phyloP scores from a whole-genome alignment of 371 early-diverging fungal genomes.

The Mucor indicus region DNA sequence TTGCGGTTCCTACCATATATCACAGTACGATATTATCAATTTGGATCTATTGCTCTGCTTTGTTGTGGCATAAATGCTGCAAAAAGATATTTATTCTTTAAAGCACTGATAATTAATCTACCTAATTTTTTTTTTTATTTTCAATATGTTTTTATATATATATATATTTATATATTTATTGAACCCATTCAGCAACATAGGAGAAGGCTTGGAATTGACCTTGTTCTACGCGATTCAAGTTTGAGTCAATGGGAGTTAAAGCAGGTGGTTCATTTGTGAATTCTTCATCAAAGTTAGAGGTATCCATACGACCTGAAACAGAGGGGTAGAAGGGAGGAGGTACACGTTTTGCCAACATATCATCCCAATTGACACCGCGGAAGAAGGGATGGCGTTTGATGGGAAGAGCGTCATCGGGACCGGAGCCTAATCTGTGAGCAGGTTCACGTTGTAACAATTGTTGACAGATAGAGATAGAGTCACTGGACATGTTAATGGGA shows the following conservation, averaged over 20 bases:
- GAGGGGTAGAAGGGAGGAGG: slow-evolving; percentile 89
- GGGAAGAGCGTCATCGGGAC: slow-evolving; percentile 79
- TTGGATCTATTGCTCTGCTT: too few species aligned
- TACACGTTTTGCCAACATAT: slow-evolving; percentile 75
- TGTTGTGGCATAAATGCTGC: too few species aligned
- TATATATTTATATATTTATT: too few species aligned
- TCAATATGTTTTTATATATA: too few species aligned
- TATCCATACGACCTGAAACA: slow-evolving; percentile 76
- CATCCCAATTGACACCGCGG: slow-evolving; percentile 91
- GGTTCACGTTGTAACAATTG: slow-evolving; percentile 91
- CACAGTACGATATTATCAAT: too few species aligned
- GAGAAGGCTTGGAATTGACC: slow-evolving; percentile 90
- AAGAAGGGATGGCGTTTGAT: slow-evolving; percentile 96
- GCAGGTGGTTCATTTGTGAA: slow-evolving; percentile 89
- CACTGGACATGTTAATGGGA: slow-evolving; percentile 85
- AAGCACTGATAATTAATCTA: too few species aligned
- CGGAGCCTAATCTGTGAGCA: slow-evolving; percentile 78
- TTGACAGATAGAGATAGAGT: slow-evolving; percentile 85
- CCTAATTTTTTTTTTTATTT: too few species aligned
- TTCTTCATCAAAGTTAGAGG: slow-evolving; percentile 95
- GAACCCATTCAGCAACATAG: slow-evolving; percentile 88
- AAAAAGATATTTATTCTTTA: too few species aligned
- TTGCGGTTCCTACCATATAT: too few species aligned
- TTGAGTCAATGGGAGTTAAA: slow-evolving; percentile 82
- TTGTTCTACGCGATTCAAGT: slow-evolving; percentile 79